A percentile compares a stretch with the other conserved stretches of the same genome.
Evolutionary conservation across 2,329 filamentous ascomycete genomes (phyloP).

Genomic region (Cytospora leucostoma): DNA sequence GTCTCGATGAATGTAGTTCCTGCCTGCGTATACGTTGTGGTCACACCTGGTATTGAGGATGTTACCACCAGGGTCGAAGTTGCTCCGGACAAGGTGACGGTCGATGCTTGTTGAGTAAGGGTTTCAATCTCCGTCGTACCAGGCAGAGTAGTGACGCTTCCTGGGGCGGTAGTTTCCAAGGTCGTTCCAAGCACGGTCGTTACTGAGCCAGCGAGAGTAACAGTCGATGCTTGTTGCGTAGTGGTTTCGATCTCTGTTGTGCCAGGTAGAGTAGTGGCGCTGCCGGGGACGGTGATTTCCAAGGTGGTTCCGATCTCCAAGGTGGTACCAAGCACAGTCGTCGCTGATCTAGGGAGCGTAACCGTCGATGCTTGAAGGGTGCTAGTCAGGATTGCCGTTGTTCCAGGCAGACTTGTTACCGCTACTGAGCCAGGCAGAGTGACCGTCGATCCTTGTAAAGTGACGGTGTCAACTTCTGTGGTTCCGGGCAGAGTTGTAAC

Average conservation of each 20-base stretch:
- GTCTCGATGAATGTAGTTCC: constrained; percentile 31
- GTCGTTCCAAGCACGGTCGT: not conserved
- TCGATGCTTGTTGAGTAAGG: not conserved
- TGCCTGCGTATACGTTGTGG: constrained; percentile 32
- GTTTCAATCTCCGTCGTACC: too few species aligned
- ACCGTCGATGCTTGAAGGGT: constrained; percentile 7
- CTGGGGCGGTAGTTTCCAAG: too few species aligned
- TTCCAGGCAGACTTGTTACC: constrained; percentile 13
- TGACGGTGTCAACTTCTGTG: constrained; percentile 12
- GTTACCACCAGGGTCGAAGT: not conserved
- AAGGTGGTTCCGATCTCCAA: not conserved
- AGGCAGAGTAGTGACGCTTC: too few species aligned
- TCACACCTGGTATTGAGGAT: constrained; percentile 16
- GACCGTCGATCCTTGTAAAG: constrained; percentile 17
- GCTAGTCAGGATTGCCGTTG: constrained; percentile 14
- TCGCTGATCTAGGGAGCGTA: not conserved
- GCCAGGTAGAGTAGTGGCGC: too few species aligned
- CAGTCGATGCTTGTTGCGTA: too few species aligned
- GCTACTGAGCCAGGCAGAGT: constrained; percentile 23
- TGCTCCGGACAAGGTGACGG: not conserved
- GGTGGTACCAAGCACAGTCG: constrained; percentile 27
- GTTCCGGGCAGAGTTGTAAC: constrained; percentile 27
- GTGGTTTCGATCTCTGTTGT: too few species aligned
- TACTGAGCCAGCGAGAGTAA: too few species aligned
- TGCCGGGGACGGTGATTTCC: too few species aligned